Base-by-base conservation (phyloP, 164 flowering plant species). In the Dillenia turbinata region DNA sequence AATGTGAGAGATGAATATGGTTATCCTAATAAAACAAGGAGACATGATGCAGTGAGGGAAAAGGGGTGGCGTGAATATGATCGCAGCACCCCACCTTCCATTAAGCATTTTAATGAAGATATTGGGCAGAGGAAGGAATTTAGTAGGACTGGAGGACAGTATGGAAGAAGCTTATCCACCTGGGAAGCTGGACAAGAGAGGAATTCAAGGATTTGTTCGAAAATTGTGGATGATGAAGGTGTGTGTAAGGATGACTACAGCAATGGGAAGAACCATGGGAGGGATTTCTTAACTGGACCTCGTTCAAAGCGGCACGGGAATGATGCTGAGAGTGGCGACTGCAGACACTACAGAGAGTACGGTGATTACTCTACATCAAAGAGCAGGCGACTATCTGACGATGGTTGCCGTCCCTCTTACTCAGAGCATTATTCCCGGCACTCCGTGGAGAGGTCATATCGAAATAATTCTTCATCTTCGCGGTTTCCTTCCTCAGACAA, bases 341-440 rank as follows among this genome's bases (percentile, higher is more conserved):
- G 90, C 19, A 89, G 81, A 68, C 67, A 67, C 57, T 72, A 68
- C 72, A 85, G 71, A 40, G 95, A 93, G 48, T 76, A 57, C 60
- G 76, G 72, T 57, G 96, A 87, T 52, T 76, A 77, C 60, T 50
- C 76, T 1, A 76, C 75, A 22, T 68, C 80, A 0, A 94, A 91
- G 71, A 80, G 79, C 68, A 61, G 96, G 69, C 81, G 85, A 71
- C 66, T 86, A 67, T 79, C 83, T 52, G 89, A 82, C 62, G 90
- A 85, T 49, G 58, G 63, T 45, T 52, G 44, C 49, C 86, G 82
- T 6, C 9, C 81, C 54, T 68, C 69, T 10, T 72, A 79, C 63
- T 44, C 74, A 9, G 69, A 73, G 54, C 78, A 80, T 53, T 66
- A 72, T 69, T 78, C 85, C 33, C 81, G 74, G 19, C 66, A 64